A percentile compares a stretch with the other conserved stretches of the same genome.
These are phyloP conservation scores for Paramyrothecium roridum DNA, from an alignment of 2,329 filamentous ascomycete species.

Conservation along the genomic window DNA sequence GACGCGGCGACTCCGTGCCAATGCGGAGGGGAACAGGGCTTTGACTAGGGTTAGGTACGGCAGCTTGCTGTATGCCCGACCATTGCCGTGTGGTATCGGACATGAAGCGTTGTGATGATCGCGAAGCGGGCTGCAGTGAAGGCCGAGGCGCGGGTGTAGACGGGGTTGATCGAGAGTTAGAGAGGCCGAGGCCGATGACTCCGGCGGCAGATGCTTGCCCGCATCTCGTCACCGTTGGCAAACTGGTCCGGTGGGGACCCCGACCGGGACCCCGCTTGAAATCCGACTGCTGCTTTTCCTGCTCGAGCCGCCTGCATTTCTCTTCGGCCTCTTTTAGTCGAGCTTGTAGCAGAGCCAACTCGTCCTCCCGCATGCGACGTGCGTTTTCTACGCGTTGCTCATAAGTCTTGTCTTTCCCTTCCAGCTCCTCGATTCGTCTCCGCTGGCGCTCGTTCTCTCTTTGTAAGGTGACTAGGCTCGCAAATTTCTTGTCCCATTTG, in stretches of 20 bases:
- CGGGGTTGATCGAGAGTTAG: conserved; percentile 19
- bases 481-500: conserved; percentile 32
- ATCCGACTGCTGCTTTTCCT: conserved; percentile 13
- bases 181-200: conserved; percentile 11
- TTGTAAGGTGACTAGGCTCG: conserved; percentile 20
- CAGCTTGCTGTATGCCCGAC: conserved; percentile 6
- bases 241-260: conserved; percentile 9
- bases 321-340: conserved; percentile 32
- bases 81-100: conserved; percentile 7
- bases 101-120: conserved; percentile 12
- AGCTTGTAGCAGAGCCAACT: conserved; percentile 26
- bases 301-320: conserved; percentile 24
- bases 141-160: conserved; percentile 15
- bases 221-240: conserved; percentile 14
- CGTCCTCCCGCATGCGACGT: conserved; percentile 27
- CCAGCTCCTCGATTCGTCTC: conserved; percentile 29
- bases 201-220: conserved; percentile 11
- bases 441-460: conserved; percentile 28
- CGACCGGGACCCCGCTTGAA: conserved; percentile 15
- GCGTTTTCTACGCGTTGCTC: conserved; percentile 33
- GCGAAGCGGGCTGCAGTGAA: conserved; percentile 10
- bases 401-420: conserved; percentile 36
- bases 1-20: conserved; percentile 11
- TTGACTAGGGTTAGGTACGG: conserved; percentile 5
- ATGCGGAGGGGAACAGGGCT: conserved; percentile 6